Base-by-base conservation (phyloP, 805 yeast species). In the Yamadazyma insecticola region DNA sequence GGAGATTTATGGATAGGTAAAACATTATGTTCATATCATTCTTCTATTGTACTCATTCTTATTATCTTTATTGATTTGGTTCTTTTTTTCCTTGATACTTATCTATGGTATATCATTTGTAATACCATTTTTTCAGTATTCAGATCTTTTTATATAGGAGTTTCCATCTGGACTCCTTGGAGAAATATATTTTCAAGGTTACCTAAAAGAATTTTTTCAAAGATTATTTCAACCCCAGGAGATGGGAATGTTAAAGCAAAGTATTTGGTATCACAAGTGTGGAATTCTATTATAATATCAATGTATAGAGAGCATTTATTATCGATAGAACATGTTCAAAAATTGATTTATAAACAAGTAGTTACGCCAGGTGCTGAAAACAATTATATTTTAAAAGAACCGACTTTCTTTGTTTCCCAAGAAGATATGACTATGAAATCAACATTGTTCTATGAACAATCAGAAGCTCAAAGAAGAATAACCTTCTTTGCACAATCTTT, bases 141-240 rank as follows among this genome's bases (percentile, higher is more conserved):
- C 33, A 62, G 84, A 5, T 81, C 92, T 0, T 69, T 80, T 41
- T 76, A 80, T 24, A 67, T 79, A 39, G 95, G 95, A 1, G 78
- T 83, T 4, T 83, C 94, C 0, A 77, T 85, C 8, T 80, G 90
- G 81, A 82, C 92, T 2, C 95, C 95, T 0, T 85, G 95, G 95
- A 74, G 84, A 51, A 84, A 83, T 45, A 74, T 81, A 18, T 85
- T 81, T 50, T 72, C 86, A 4, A 63, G 88, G 29, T 57, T 87
- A 17, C 95, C 95, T 1, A 78, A 79, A 45, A 66, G 95, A 42
- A 81, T 86, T 3, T 72, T 70, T 43, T 74, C 90, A 8, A 85
- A 86, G 45, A 63, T 87, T 2, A 56, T 86, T 9, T 70, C 72
- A 3, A 65, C 75, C 8, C 50, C 64, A 16, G 36, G 36, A 21